Evolutionary conservation across 768 basidiomycete genomes (phyloP).

Genomic region (Leccinum fibrillosum): DNA sequence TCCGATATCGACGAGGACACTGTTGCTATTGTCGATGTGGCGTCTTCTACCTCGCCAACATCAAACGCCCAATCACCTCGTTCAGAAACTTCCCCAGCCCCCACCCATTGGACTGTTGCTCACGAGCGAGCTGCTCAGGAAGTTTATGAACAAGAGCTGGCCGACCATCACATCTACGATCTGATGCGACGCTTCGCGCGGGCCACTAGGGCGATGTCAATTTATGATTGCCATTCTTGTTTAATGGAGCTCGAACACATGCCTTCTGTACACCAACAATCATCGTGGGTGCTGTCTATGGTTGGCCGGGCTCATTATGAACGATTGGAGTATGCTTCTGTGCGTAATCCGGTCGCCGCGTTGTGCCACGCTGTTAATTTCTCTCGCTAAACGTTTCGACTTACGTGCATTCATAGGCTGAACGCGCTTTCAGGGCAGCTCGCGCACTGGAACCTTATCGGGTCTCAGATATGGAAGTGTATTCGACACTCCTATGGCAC

Average conservation of each 20-base stretch:
- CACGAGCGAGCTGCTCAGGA: conserved; percentile 73
- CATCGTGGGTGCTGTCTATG: conserved; percentile 77
- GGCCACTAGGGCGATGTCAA: conserved; percentile 69
- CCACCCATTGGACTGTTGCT: conserved; percentile 59
- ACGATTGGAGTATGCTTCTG: conserved; percentile 81
- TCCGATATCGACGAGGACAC: conserved; percentile 73
- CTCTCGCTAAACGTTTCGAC: not conserved
- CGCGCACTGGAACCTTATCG: conserved; percentile 88
- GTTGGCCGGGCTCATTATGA: conserved; percentile 89
- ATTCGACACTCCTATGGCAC: conserved; percentile 96
- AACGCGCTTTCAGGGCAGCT: conserved; percentile 81
- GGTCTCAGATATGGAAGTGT: conserved; percentile 91
- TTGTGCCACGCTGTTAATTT: conserved; percentile 16
- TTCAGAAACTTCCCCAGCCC: conserved; percentile 62
- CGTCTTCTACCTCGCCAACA: conserved; percentile 59
- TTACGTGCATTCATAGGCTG: conserved; percentile 56
- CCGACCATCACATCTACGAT: conserved; percentile 81
- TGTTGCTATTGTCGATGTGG: conserved; percentile 43
- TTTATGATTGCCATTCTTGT: conserved; percentile 74
- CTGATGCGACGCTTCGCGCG: conserved; percentile 78
- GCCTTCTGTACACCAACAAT: conserved; percentile 68
- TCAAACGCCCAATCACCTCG: conserved; percentile 57
- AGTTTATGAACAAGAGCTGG: conserved; percentile 64
- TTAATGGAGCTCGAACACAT: conserved; percentile 74
- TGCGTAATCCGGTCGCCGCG: conserved; percentile 41